A percentile compares a stretch with the other conserved stretches of the same genome.
Conservation (phyloP, 2,329 filamentous ascomycete species). For the Ampelomyces quisqualis region DNA sequence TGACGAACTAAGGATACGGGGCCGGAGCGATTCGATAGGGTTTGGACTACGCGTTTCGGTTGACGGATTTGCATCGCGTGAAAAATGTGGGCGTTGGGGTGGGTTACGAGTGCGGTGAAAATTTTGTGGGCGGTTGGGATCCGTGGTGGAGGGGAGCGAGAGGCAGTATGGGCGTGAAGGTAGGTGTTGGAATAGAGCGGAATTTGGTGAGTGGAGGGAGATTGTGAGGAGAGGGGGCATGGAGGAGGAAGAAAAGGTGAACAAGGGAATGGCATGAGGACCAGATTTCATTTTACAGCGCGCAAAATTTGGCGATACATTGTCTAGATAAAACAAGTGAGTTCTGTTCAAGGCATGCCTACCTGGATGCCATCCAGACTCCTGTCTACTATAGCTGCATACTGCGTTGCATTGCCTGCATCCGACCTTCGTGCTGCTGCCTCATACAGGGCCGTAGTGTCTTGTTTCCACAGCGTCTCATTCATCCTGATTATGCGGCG, state of each 20-base stretch:
- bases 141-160: conserved; percentile 47
- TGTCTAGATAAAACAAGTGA: background rate
- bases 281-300: background rate
- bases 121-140: conserved; percentile 52
- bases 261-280: background rate
- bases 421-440: conserved; percentile 43
- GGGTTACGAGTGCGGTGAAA: conserved; percentile 47
- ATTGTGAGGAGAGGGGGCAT: too few species aligned
- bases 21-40: conserved; percentile 52
- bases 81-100: conserved; percentile 45
- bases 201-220: conserved; percentile 31
- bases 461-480: conserved; percentile 58
- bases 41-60: conserved; percentile 50
- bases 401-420: conserved; percentile 3
- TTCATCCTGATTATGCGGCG: conserved; percentile 61
- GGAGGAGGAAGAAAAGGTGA: conserved; percentile 17
- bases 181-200: conserved; percentile 39
- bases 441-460: conserved; percentile 62
- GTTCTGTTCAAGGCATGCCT: conserved; percentile 1
- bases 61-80: conserved; percentile 50
- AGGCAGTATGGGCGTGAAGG: conserved; percentile 49
- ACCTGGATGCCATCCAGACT: conserved; percentile 4
- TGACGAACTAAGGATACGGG: conserved; percentile 49
- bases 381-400: conserved; percentile 1
- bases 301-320: background rate